Evolutionary conservation across 352 stramenopile species (phyloP).

Genomic region (Phytopythium oedochilum): DNA sequence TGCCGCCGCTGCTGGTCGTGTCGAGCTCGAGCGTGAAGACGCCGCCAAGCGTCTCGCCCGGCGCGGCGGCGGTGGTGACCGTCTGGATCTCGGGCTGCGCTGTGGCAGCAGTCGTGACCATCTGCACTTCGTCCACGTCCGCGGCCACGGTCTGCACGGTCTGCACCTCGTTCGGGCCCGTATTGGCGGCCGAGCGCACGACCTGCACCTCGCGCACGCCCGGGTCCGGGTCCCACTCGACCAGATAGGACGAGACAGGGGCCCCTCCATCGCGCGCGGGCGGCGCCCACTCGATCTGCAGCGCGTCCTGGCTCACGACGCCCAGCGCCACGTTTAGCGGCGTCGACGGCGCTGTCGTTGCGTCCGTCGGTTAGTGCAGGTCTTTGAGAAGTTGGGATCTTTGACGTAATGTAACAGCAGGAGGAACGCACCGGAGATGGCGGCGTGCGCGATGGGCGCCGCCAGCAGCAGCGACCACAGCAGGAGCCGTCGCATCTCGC

Average conservation of each 20-base stretch:
- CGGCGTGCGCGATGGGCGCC: not conserved
- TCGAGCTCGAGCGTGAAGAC: slow-evolving; percentile 92
- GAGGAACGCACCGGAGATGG: slow-evolving; percentile 1
- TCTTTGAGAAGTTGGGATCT: too few relatives aligned
- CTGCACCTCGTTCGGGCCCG: slow-evolving; percentile 93
- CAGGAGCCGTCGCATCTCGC: not conserved
- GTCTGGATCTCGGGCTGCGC: slow-evolving; percentile 63
- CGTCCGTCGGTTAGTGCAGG: not conserved
- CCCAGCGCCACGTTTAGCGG: slow-evolving; percentile 63
- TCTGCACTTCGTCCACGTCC: slow-evolving; percentile 89
- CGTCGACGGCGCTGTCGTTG: slow-evolving; percentile 23
- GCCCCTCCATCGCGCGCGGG: slow-evolving; percentile 68
- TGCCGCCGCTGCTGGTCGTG: slow-evolving; percentile 81
- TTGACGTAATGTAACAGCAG: too few relatives aligned
- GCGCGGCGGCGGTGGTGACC: slow-evolving; percentile 83
- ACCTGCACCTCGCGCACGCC: slow-evolving; percentile 88
- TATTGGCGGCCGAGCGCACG: slow-evolving; percentile 73
- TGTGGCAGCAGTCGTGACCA: slow-evolving; percentile 74
- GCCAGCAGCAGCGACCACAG: not conserved
- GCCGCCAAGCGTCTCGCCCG: slow-evolving; percentile 77
- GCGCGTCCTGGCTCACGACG: slow-evolving; percentile 64
- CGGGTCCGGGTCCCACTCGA: slow-evolving; percentile 92
- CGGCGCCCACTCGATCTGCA: slow-evolving; percentile 72
- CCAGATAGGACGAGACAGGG: slow-evolving; percentile 66
- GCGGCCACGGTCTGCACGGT: slow-evolving; percentile 82